Percentiles rank a stretch among this genome's conserved stretches.
phyloP scores from a whole-genome alignment of 1,139 yeast genomes.

The Suhomyces atakaporum region DNA sequence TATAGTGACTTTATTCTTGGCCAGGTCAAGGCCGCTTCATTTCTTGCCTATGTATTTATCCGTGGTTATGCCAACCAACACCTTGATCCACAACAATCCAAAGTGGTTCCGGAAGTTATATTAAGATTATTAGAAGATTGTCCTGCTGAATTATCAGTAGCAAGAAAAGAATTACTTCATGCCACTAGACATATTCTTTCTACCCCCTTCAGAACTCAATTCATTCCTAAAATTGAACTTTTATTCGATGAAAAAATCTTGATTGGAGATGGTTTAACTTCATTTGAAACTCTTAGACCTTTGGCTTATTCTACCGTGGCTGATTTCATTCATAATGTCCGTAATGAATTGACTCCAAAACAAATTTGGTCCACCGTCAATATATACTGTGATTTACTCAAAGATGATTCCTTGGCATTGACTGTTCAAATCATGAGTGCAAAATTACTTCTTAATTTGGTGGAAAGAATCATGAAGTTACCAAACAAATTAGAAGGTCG shows the following conservation, averaged over 20 bases:
- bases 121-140: slow-evolving; percentile 89
- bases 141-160: slow-evolving; percentile 92
- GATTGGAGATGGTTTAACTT: slow-evolving; percentile 91
- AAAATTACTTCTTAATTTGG: slow-evolving; percentile 79
- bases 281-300: slow-evolving; percentile 83
- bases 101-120: slow-evolving; percentile 81
- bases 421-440: slow-evolving; percentile 98
- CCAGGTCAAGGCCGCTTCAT: slow-evolving; percentile 97
- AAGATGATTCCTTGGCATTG: slow-evolving; percentile 80
- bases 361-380: slow-evolving; percentile 89
- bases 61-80: slow-evolving; percentile 76
- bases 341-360: slow-evolving; percentile 77
- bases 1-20: slow-evolving; percentile 89
- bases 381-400: slow-evolving; percentile 78
- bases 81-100: slow-evolving; percentile 62
- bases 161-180: slow-evolving; percentile 88
- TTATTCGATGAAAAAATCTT: slow-evolving; percentile 84
- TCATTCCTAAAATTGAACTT: slow-evolving; percentile 82
- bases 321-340: slow-evolving; percentile 89
- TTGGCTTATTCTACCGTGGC: slow-evolving; percentile 96
- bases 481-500: slow-evolving; percentile 86
- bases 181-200: slow-evolving; percentile 94
- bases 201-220: slow-evolving; percentile 79
- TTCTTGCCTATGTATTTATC: slow-evolving; percentile 86
- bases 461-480: slow-evolving; percentile 82